Evolutionary conservation across 495 filamentous ascomycete genomes (phyloP), one percentile per base, ranked within the genome.

Genomic region (Friedmanniomyces simplex): DNA sequence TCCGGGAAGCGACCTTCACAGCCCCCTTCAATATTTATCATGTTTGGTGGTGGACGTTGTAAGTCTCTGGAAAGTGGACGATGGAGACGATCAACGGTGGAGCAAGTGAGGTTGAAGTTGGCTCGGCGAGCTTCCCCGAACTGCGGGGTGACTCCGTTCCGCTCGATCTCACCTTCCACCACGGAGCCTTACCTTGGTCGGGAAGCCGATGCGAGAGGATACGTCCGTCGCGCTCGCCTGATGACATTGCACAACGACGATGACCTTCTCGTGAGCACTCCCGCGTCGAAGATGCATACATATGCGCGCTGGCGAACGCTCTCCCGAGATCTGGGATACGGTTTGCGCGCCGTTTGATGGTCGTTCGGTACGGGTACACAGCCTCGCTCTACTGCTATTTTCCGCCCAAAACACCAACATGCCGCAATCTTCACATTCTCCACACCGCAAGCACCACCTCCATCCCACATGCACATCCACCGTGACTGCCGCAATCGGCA

Each of bases 341-440:
- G 39, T 6, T 16, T 6, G 39, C 39, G 39, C 18, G 39, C 39
- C 39, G 39, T 43, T 43, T 16, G 28, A 32, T 32, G 28, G 10
- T 32, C 28, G 28, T 4, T 10, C n/a, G n/a, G n/a, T n/a, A n/a
- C n/a, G n/a, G n/a, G n/a, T 43, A 43, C 46, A 49, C 46, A 49
- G 46, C 46, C 46, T 49, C 46, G 24, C 6, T 49, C 4, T 28
- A 49, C 46, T 49, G 20, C 46, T 49, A 49, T 49, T 49, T n/a
- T 49, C 46, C 25, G 21, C 46, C 20, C 21, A 3, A 22, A 24
- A 24, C 11, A 12, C 46, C 3, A 5, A 24, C 20, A n/a, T n/a
- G n/a, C n/a, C n/a, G n/a, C n/a, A 14, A 49, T 28, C 46, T 28
- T 49, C 46, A 16, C 18, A 3, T 20, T n/a, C n/a, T n/a, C 28